Evolutionary conservation across 1,284 basidiomycete genomes (phyloP).

Genomic region (Fomitopsis pinicola): DNA sequence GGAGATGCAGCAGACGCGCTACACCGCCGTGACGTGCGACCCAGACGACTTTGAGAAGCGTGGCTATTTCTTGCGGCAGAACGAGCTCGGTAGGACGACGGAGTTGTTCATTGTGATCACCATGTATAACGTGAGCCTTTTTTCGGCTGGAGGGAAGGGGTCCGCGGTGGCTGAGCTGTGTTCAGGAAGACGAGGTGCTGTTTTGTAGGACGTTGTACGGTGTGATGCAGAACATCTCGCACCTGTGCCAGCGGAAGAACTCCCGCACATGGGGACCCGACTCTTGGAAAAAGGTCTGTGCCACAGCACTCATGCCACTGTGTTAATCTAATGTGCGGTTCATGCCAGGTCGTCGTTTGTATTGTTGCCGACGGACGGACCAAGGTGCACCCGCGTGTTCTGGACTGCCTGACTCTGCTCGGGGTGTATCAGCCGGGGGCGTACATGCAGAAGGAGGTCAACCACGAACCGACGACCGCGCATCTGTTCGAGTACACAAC

Average conservation of each 20-base stretch:
- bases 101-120: constrained; percentile 95
- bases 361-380: constrained; percentile 95
- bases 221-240: constrained; percentile 89
- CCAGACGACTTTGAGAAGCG: constrained; percentile 89
- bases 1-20: constrained; percentile 84
- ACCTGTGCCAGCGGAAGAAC: constrained; percentile 90
- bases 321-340: neutral
- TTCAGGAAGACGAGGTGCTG: constrained; percentile 88
- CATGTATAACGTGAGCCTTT: constrained; percentile 82
- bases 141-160: neutral
- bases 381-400: constrained; percentile 88
- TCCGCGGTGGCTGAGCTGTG: neutral
- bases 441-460: constrained; percentile 88
- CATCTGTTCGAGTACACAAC: constrained; percentile 97
- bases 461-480: constrained; percentile 85
- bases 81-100: constrained; percentile 75
- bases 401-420: constrained; percentile 84
- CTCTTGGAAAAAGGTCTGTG: constrained; percentile 88
- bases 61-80: constrained; percentile 85
- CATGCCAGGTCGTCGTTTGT: constrained; percentile 80
- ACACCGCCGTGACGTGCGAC: constrained; percentile 88
- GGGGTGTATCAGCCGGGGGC: constrained; percentile 78
- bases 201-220: constrained; percentile 95
- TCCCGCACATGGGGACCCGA: constrained; percentile 95
- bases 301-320: neutral